These are phyloP conservation scores for Beauveria australis DNA, from an alignment of 2,329 filamentous ascomycete species.

Conservation along the genomic window DNA sequence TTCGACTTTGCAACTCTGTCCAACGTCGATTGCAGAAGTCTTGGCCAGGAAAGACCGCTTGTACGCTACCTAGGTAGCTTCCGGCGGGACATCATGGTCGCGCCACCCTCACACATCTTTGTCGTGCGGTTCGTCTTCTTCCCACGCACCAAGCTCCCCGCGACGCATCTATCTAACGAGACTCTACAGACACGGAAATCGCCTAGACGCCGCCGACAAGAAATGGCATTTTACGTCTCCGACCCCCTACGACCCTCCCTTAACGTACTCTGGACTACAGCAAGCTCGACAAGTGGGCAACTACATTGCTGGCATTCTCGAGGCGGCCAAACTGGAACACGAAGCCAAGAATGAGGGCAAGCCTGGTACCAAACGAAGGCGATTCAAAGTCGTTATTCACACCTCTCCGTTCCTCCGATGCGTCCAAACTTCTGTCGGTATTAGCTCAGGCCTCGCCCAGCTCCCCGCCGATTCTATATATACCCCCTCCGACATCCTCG, in stretches of 20 bases:
- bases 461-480: conserved; percentile 25
- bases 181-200: conserved; percentile 69
- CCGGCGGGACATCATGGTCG: conserved; percentile 26
- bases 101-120: conserved; percentile 35
- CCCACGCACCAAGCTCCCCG: conserved; percentile 10
- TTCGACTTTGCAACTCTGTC: not conserved
- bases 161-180: not conserved
- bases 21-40: not conserved
- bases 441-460: conserved; percentile 75
- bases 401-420: conserved; percentile 91
- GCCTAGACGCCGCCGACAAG: conserved; percentile 89
- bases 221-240: conserved; percentile 91
- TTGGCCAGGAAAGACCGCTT: not conserved
- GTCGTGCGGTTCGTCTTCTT: conserved; percentile 31
- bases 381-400: conserved; percentile 78
- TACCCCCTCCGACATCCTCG: conserved; percentile 26
- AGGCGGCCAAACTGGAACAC: conserved; percentile 41
- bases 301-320: conserved; percentile 68
- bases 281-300: conserved; percentile 76
- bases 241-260: conserved; percentile 88
- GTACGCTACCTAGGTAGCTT: not conserved
- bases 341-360: conserved; percentile 21
- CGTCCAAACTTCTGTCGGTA: conserved; percentile 82
- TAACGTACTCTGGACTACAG: conserved; percentile 90
- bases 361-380: conserved; percentile 36